Base-by-base conservation (phyloP, 164 flowering plant genomes). In the Cinnamomum chago region DNA sequence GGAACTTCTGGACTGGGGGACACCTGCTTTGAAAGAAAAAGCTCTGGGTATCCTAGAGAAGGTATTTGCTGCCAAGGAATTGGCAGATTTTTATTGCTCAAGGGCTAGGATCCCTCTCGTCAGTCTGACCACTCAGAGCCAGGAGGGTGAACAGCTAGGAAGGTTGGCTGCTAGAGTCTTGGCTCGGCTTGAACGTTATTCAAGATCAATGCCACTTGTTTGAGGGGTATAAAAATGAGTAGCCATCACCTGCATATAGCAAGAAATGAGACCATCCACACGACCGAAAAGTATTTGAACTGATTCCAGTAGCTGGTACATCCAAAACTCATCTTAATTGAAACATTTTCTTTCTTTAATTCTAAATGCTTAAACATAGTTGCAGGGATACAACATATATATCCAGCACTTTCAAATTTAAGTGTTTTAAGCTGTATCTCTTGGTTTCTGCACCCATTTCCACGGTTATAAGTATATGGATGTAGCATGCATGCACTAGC, bases 21-120 rank as follows among this genome's bases (percentile, higher is more conserved):
- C 84, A 0, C 74, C 83, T 66, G 76, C 84, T 51, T 75, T 88
- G 58, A 86, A 90, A 73, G 89, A 78, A 72, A 86, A 86, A 77
- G 89, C 86, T 70, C 71, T 91, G 62, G 75, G 67, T 3, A 80
- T 91, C 17, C 58, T 91, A 77, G 93, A 86, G 73, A 89, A 87
- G 80, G 81, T 89, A 7, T 88, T 91, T 76, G 67, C 70, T 51
- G 77, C 77, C 3, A 82, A 68, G 75, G 90, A 89, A 22, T 77
- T 89, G 86, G 95, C 79, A 40, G 89, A 86, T 1, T 0, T 22
- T 7, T 89, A 87, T 76, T 89, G 89, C 68, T 50, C 81, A 50
- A 28, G 14, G 30, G 90, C 89, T 71, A 82, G 85, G 74, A 24
- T 73, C 30, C 75, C 50, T 70, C 86, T 89, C 71, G 76, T 81